Conservation (phyloP, 2,329 filamentous ascomycete species). For the Verticillium zaregamsianum region DNA sequence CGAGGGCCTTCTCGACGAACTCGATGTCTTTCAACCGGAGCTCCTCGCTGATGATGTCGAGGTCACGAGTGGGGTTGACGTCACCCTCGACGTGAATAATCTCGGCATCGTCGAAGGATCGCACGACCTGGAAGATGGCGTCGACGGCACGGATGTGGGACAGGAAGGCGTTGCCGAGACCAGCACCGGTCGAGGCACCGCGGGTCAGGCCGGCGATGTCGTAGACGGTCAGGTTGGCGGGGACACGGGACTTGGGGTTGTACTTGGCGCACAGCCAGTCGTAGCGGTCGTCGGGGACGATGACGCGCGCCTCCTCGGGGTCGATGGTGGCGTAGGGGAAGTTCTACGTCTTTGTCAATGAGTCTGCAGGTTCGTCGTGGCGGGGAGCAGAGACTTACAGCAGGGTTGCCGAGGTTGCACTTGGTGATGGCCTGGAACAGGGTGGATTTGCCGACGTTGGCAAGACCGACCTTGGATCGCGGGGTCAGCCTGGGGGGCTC, state of each 20-base stretch:
- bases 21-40: slow-evolving; percentile 97
- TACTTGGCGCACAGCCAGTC: slow-evolving; percentile 96
- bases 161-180: slow-evolving; percentile 96
- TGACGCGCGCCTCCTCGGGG: slow-evolving; percentile 94
- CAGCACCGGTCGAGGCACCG: slow-evolving; percentile 93
- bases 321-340: slow-evolving; percentile 99
- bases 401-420: slow-evolving; percentile 93
- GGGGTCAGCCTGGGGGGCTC: background rate
- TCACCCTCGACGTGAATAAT: slow-evolving; percentile 99
- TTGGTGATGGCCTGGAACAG: slow-evolving; percentile 99
- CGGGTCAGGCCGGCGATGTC: slow-evolving; percentile 96
- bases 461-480: slow-evolving; percentile 70
- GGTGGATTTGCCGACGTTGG: slow-evolving; percentile 98
- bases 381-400: slow-evolving; percentile 54
- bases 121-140: slow-evolving; percentile 95
- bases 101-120: slow-evolving; percentile 97
- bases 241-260: slow-evolving; percentile 95
- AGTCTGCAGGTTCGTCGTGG: slow-evolving; percentile 26
- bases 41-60: slow-evolving; percentile 96
- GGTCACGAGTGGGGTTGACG: slow-evolving; percentile 88
- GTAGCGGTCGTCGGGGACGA: slow-evolving; percentile 93
- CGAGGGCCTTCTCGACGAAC: slow-evolving; percentile 93
- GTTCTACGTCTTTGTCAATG: slow-evolving; percentile 53
- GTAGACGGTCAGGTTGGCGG: slow-evolving; percentile 95
- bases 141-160: slow-evolving; percentile 98